Percentiles rank a stretch among this genome's conserved stretches.
phyloP scores from a whole-genome alignment of 257 asterid species.

The Petunia axillaris region DNA sequence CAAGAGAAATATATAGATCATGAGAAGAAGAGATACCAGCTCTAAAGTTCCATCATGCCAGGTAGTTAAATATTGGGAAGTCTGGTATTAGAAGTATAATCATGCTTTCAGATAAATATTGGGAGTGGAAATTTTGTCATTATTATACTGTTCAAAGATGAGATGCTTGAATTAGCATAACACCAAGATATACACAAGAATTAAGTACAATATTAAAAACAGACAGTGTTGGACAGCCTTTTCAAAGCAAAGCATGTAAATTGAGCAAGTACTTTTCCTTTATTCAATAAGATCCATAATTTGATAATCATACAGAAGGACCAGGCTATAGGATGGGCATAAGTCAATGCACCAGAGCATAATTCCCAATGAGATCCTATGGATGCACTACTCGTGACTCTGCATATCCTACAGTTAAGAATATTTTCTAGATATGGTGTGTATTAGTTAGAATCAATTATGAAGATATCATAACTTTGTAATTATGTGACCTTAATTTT shows the following conservation, averaged over 20 bases:
- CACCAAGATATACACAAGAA: conserved; percentile 12
- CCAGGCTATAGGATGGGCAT: background rate
- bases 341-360: background rate
- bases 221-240: background rate
- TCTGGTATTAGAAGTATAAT: conserved; percentile 9
- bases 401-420: background rate
- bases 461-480: too few relatives aligned
- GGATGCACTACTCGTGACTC: background rate
- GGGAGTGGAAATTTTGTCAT: background rate
- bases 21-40: conserved; percentile 3
- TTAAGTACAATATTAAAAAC: background rate
- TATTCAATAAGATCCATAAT: background rate
- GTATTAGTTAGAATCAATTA: too few relatives aligned
- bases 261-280: background rate
- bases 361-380: background rate
- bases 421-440: too few relatives aligned
- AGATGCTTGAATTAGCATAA: conserved; percentile 7
- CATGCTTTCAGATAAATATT: background rate
- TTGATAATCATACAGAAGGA: conserved; percentile 8
- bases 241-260: conserved; percentile 10
- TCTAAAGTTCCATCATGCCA: background rate
- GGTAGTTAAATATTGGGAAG: background rate
- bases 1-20: conserved; percentile 30
- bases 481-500: too few relatives aligned
- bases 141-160: background rate